These are phyloP conservation scores for Lactifluus echinatus DNA, from an alignment of 768 basidiomycete species.

Conservation along the genomic window DNA sequence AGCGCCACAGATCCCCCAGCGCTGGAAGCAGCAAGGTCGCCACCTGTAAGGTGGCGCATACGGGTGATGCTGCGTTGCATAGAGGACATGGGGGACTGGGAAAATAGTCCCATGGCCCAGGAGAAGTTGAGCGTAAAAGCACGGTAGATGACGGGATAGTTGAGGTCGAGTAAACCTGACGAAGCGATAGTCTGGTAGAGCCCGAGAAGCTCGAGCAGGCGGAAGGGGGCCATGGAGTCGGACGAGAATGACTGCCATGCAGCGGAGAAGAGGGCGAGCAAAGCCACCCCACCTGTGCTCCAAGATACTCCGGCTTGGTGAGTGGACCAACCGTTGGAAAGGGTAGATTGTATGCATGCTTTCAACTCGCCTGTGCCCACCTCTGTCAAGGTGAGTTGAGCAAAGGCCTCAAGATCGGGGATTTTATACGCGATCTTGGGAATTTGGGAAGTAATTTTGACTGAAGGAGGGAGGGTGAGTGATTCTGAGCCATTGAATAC, in stretches of 20 bases:
- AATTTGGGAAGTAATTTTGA: slow-evolving; percentile 48
- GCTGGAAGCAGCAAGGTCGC: slow-evolving; percentile 51
- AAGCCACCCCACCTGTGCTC: slow-evolving; percentile 56
- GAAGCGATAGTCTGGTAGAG: slow-evolving; percentile 81
- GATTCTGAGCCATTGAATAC: slow-evolving; percentile 82
- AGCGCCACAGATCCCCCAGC: slow-evolving; percentile 58
- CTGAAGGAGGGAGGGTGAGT: slow-evolving; percentile 50
- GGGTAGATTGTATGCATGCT: slow-evolving; percentile 85
- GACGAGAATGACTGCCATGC: slow-evolving; percentile 49
- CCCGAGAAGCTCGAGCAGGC: slow-evolving; percentile 72
- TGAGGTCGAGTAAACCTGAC: slow-evolving; percentile 71
- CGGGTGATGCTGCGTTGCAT: slow-evolving; percentile 72
- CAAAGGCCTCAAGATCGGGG: slow-evolving; percentile 88
- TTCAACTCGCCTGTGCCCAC: slow-evolving; percentile 62
- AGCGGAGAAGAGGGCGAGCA: slow-evolving; percentile 50
- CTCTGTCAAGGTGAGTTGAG: slow-evolving; percentile 65
- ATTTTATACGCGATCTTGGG: slow-evolving; percentile 78
- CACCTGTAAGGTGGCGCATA: slow-evolving; percentile 80
- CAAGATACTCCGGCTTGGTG: slow-evolving; percentile 70
- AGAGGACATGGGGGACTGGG: slow-evolving; percentile 40
- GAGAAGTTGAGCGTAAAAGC: slow-evolving; percentile 81
- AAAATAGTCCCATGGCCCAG: slow-evolving; percentile 77
- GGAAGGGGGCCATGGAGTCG: slow-evolving; percentile 55
- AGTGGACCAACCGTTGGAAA: slow-evolving; percentile 85
- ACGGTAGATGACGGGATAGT: slow-evolving; percentile 80